Evolutionary conservation across 768 basidiomycete genomes (phyloP).

Genomic region (Termitomyces sp.): DNA sequence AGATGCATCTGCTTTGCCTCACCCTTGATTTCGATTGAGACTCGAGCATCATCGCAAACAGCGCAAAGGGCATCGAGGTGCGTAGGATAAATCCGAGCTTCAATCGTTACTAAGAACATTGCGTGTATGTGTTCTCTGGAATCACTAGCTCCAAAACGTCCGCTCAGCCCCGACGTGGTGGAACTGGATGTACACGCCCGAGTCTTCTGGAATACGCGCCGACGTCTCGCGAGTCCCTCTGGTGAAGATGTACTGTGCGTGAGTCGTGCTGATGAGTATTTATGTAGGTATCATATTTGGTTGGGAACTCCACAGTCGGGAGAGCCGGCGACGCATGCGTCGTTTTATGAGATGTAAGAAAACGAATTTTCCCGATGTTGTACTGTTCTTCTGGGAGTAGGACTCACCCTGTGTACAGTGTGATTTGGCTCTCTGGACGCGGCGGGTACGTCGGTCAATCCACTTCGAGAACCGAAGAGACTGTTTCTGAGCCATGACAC

Average conservation of each 20-base stretch:
- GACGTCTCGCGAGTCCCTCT: constrained; percentile 53
- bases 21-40: constrained; percentile 27
- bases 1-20: too few relatives aligned
- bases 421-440: constrained; percentile 30
- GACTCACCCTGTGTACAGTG: constrained; percentile 24
- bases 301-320: constrained; percentile 39
- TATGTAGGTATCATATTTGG: constrained; percentile 51
- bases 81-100: neutral
- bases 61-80: constrained; percentile 47
- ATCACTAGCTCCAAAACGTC: constrained; percentile 34
- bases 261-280: neutral
- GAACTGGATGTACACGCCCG: constrained; percentile 45
- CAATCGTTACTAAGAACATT: neutral
- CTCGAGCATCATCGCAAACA: constrained; percentile 44
- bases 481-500: too few relatives aligned
- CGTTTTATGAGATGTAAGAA: constrained; percentile 51
- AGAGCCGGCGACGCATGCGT: constrained; percentile 40
- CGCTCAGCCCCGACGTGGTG: constrained; percentile 45
- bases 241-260: too few relatives aligned
- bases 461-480: too few relatives aligned
- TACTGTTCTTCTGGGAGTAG: neutral
- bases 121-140: neutral
- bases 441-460: too few relatives aligned
- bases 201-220: constrained; percentile 44
- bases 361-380: neutral